Evolutionary conservation across 164 flowering plant genomes (phyloP), one percentile per base, ranked within the genome.

Genomic region (Akebia trifoliata): DNA sequence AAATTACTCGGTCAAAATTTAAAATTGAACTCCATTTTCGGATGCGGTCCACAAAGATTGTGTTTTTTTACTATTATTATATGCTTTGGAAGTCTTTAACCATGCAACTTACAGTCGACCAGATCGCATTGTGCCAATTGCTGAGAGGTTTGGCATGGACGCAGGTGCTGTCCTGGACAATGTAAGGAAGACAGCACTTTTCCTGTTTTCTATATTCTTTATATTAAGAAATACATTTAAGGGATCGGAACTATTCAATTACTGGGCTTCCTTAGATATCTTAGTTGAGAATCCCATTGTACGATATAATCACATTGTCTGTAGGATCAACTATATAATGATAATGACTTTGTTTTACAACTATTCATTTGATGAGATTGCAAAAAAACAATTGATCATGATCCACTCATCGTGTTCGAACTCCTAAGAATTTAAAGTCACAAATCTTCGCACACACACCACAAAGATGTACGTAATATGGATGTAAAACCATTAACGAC

Each of bases 141-240:
- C 99, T 60, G 93, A 87, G 72, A 78, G 97, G 72, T 94, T 90
- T 76, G 97, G 99, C 54, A 83, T 94, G 99, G 99, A 94, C 43
- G 79, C 97, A 10, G 89, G 83, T 66, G 99, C 97, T 45, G 99
- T 94, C 37, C 89, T 94, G 30, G 99, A 94, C 76, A 94, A 87
- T 78, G 97, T 90, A 84, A 75, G 79, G 2, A 22, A 12, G 4
- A 25, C 6, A 24, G 4, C 2, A 6, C 18, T 44, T 21, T 1
- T 18, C 11, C 31, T 40, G 18, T 1, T 40, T 54, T 18, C 1
- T 2, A 29, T 17, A 4, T 8, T 31, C 39, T 20, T 6, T 32
- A 11, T n/a, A 17, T 14, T n/a, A 34, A 34, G 28, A 22, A 54
- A 52, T 10, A 28, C 2, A 14, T 2, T 49, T 0, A 31, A 4